Evolutionary conservation across 2,329 filamentous ascomycete species (phyloP).

Genomic region (Epichloe aotearoae): DNA sequence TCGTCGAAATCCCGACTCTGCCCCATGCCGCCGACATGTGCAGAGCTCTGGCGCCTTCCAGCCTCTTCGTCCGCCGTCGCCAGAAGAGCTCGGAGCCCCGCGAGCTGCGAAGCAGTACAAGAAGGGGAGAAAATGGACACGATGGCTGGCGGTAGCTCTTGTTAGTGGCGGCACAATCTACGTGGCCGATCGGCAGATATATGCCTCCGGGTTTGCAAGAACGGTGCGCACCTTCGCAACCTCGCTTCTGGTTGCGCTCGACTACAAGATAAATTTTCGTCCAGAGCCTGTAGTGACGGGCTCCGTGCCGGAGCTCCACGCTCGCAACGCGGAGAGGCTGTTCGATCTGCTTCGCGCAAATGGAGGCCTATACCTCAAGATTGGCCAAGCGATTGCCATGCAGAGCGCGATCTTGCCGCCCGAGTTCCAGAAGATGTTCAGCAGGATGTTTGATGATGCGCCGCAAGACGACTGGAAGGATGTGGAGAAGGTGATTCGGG

Average conservation of each 20-base stretch:
- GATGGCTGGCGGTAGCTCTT: conserved; percentile 53
- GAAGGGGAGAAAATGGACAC: conserved; percentile 61
- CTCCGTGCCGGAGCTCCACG: conserved; percentile 65
- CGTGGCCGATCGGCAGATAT: conserved; percentile 57
- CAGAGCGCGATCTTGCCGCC: conserved; percentile 87
- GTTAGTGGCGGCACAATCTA: conserved; percentile 49
- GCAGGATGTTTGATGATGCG: conserved; percentile 94
- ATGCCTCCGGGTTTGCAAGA: conserved; percentile 66
- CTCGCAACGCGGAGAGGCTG: conserved; percentile 69
- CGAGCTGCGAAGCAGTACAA: conserved; percentile 57
- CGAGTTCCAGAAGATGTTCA: conserved; percentile 93
- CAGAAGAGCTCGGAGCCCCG: conserved; percentile 66
- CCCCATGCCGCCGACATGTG: conserved; percentile 12
- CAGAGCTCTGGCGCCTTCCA: conserved; percentile 37
- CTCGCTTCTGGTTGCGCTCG: conserved; percentile 68
- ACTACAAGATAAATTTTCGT: conserved; percentile 96
- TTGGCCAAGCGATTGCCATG: conserved; percentile 97
- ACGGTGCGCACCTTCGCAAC: conserved; percentile 70
- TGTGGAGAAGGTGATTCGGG: conserved; percentile 68
- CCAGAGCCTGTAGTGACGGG: conserved; percentile 61
- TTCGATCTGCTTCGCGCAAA: conserved; percentile 73
- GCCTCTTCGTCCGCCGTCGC: conserved; percentile 62
- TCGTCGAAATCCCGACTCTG: not conserved
- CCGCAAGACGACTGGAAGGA: conserved; percentile 84
- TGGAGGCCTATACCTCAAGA: conserved; percentile 91